Percentiles rank a stretch among this genome's conserved stretches.
Evolutionary conservation across 495 filamentous ascomycete species (phyloP).

Genomic region (Bathelium albidoporum): DNA sequence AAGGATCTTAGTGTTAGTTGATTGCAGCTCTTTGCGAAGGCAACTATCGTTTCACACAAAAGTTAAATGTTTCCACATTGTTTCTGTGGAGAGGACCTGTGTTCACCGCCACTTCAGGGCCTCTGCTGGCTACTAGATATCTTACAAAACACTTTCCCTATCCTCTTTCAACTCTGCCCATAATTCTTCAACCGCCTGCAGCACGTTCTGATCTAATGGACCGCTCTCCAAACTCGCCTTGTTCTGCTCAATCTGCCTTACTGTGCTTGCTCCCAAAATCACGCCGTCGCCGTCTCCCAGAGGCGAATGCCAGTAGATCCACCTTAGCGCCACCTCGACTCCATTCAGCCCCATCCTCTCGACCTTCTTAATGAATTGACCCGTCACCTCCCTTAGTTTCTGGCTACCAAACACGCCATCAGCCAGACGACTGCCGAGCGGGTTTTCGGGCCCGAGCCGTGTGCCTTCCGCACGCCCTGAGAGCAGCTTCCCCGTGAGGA

Average conservation of each 20-base stretch:
- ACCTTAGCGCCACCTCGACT: constrained; percentile 28
- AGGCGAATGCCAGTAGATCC: constrained; percentile 29
- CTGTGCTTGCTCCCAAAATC: constrained; percentile 30
- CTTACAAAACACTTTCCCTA: not conserved
- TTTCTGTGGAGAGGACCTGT: no score
- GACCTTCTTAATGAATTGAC: constrained; percentile 3
- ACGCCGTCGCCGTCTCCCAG: constrained; percentile 28
- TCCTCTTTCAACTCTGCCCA: constrained; percentile 13
- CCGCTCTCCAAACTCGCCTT: constrained; percentile 23
- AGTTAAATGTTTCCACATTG: no score
- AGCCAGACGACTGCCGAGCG: not conserved
- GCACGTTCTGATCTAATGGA: constrained; percentile 6
- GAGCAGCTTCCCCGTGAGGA: constrained; percentile 13
- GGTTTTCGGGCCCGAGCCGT: constrained; percentile 5
- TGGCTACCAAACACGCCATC: constrained; percentile 3
- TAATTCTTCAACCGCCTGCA: constrained; percentile 10
- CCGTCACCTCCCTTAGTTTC: constrained; percentile 9
- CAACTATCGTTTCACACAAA: no score
- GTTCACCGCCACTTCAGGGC: no score
- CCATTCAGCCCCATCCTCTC: constrained; percentile 18
- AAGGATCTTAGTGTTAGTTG: no score
- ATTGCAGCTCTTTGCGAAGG: no score
- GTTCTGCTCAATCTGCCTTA: constrained; percentile 26
- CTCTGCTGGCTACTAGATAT: no score
- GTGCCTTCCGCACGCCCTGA: constrained; percentile 3